phyloP scores from a whole-genome alignment of 2,329 filamentous ascomycete genomes.

The Aspergillus sp. region DNA sequence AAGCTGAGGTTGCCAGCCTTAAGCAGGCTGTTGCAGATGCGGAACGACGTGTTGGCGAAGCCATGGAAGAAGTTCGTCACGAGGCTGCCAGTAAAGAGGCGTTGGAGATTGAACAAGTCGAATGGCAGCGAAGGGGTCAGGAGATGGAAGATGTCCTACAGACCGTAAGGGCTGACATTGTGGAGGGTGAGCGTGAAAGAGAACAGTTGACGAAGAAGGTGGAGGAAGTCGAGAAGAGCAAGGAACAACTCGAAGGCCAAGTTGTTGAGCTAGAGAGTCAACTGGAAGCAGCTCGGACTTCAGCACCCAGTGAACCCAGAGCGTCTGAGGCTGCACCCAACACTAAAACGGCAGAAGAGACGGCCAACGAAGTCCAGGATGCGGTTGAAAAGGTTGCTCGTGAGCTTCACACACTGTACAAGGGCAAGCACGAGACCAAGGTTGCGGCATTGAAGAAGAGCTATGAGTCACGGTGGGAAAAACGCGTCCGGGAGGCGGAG shows the following conservation, averaged over 20 bases:
- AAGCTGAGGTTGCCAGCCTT: slow-evolving; percentile 82
- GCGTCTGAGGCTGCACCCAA: slow-evolving; percentile 26
- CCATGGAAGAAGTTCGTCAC: slow-evolving; percentile 76
- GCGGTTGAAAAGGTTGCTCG: slow-evolving; percentile 88
- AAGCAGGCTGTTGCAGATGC: slow-evolving; percentile 86
- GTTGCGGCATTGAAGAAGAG: slow-evolving; percentile 78
- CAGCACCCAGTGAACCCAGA: slow-evolving; percentile 18
- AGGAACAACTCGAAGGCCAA: slow-evolving; percentile 41
- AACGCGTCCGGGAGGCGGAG: slow-evolving; percentile 77
- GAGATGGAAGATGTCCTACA: slow-evolving; percentile 81
- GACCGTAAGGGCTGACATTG: slow-evolving; percentile 76
- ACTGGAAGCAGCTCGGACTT: slow-evolving; percentile 37
- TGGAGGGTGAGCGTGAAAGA: slow-evolving; percentile 70
- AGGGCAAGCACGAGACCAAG: slow-evolving; percentile 95
- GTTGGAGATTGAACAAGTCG: slow-evolving; percentile 67
- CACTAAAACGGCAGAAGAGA: slow-evolving; percentile 42
- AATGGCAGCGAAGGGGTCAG: slow-evolving; percentile 77
- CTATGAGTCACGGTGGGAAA: slow-evolving; percentile 84
- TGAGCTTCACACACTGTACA: slow-evolving; percentile 89
- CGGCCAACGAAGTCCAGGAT: slow-evolving; percentile 68
- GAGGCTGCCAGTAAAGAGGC: slow-evolving; percentile 67
- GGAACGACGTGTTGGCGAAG: slow-evolving; percentile 84
- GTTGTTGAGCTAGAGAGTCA: slow-evolving; percentile 44
- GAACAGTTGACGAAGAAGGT: slow-evolving; percentile 72
- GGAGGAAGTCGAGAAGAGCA: slow-evolving; percentile 66